phyloP scores from a whole-genome alignment of 768 basidiomycete genomes.

The Krasilnikovozyma curviuscula region DNA sequence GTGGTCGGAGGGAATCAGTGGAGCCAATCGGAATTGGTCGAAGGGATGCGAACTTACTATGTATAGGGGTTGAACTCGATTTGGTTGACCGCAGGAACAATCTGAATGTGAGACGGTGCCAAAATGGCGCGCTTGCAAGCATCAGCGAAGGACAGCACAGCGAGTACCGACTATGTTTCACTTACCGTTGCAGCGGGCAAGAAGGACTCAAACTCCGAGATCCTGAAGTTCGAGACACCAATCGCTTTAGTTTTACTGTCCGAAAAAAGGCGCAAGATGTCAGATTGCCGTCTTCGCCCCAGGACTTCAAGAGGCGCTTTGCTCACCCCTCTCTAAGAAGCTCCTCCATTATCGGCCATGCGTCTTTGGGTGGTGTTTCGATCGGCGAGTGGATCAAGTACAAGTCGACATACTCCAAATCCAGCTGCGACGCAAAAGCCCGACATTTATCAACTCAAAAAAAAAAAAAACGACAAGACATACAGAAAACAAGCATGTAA shows the following conservation, averaged over 20 bases:
- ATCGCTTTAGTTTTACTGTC: conserved; percentile 30
- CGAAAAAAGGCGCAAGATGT: too few relatives aligned
- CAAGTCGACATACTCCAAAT: too few relatives aligned
- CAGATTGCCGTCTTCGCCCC: too few relatives aligned
- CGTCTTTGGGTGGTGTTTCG: background rate
- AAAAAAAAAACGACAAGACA: background rate
- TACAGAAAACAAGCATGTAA: background rate
- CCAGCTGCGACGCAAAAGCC: too few relatives aligned
- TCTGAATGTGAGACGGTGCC: too few relatives aligned
- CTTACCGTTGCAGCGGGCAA: conserved; percentile 20
- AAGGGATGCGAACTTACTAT: too few relatives aligned
- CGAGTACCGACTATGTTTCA: background rate
- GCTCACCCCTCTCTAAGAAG: background rate
- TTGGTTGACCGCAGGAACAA: too few relatives aligned
- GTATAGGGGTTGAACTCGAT: conserved; percentile 31
- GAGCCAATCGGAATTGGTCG: too few relatives aligned
- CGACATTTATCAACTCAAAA: too few relatives aligned
- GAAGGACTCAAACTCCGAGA: conserved; percentile 24
- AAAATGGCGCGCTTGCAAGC: too few relatives aligned
- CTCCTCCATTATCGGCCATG: conserved; percentile 3
- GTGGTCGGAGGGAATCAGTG: too few relatives aligned
- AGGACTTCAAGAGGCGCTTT: too few relatives aligned
- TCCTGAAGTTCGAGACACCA: conserved; percentile 29
- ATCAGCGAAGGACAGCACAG: background rate
- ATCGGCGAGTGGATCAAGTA: conserved; percentile 71